Evolutionary conservation across 2,329 filamentous ascomycete species (phyloP).

Genomic region (Cladosporium colombiae): DNA sequence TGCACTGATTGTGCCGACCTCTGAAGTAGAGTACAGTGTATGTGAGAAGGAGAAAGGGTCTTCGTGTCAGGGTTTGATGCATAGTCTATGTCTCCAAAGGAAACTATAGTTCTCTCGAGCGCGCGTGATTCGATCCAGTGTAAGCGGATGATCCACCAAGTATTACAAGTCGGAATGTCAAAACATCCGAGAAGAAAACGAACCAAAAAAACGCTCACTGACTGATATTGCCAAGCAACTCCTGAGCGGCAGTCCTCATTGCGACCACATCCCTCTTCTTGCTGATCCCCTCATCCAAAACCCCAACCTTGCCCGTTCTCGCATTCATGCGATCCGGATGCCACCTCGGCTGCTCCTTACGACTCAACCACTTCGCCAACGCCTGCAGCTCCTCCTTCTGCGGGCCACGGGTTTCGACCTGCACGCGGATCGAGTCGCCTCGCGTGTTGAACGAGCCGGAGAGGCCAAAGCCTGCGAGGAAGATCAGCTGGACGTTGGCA

Average conservation of each 20-base stretch:
- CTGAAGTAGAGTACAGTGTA: no score
- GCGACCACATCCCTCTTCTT: constrained; percentile 12
- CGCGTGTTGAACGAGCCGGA: background rate
- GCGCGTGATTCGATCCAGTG: background rate
- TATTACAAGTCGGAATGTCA: background rate
- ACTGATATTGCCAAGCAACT: background rate
- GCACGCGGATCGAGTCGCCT: background rate
- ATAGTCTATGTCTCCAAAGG: background rate
- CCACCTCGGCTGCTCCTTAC: constrained; percentile 7
- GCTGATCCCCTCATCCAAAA: background rate
- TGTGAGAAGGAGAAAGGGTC: no score
- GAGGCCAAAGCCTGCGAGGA: constrained; percentile 8
- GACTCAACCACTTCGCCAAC: constrained; percentile 5
- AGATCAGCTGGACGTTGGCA: constrained; percentile 13
- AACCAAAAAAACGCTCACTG: background rate
- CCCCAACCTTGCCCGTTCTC: background rate
- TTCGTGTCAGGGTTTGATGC: background rate
- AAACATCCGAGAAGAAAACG: background rate
- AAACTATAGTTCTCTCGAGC: background rate
- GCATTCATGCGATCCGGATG: constrained; percentile 15
- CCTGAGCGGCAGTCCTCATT: constrained; percentile 8
- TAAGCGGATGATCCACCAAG: background rate
- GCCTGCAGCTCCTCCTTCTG: background rate
- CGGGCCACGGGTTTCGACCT: background rate
- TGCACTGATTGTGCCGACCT: no score